Evolutionary conservation across 768 basidiomycete species (phyloP), one percentile per base, ranked within the genome.

Genomic region (Favolaschia claudopus): DNA sequence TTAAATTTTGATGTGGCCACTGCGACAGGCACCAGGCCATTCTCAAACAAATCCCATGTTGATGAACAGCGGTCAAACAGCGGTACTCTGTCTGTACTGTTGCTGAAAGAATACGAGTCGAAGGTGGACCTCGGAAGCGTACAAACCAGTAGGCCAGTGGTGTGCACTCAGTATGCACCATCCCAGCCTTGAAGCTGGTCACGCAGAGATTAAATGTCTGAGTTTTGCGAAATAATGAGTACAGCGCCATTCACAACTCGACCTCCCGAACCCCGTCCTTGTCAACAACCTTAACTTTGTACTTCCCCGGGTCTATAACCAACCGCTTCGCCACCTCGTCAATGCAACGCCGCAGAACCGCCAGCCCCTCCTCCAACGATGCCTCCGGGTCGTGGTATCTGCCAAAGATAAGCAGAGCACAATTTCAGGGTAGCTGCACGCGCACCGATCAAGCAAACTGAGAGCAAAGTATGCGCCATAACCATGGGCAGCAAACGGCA

Each of bases 401-500:
- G 55, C 10, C 38, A 14, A 45, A 36, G 42, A 10, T 34, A 22
- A 32, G 46, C 37, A 36, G 10, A 38, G 40, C 51, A 12, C 42
- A 61, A 49, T 25, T 24, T n/a, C 10, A 53, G 12, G 7, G 28
- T 28, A 50, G 27, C 44, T 25, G 33, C 19, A 42, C n/a, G 70
- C 85, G 34, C 55, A 93, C 92, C 92, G 82, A 71, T 99, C 97
- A 52, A 99, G 82, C 71, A 96, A 91, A 85, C 90, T 88, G 65
- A 98, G 76, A 10, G 88, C 89, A 74, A 99, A 97, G 77, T 95
- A 97, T 54, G 89, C 84, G 39, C 95, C 97, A 71, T 98, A 95
- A 3, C 97, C 97, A 70, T 99, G 96, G 1, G 95, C 95, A 15
- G 88, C 95, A 71, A 95, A 99, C 0, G 95, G 95, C 13, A 97